A percentile compares a stretch with the other conserved stretches of the same genome.
Conservation (phyloP, 2,329 filamentous ascomycete species). For the Teratosphaeria pseudoeucalypti region DNA sequence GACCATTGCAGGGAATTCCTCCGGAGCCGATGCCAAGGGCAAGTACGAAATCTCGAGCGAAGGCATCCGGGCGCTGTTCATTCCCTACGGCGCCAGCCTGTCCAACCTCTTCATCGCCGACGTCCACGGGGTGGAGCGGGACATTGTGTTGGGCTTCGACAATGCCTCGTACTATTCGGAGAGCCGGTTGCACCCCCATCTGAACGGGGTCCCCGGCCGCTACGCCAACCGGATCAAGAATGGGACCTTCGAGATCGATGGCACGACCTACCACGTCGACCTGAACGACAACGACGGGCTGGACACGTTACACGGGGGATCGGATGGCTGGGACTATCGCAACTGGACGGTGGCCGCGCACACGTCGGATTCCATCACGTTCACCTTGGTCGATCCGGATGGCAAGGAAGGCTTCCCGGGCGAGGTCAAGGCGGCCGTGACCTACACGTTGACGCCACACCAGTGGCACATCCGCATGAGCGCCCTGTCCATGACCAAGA, state of each 20-base stretch:
- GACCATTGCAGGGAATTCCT: background rate
- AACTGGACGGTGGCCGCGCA: conserved; percentile 67
- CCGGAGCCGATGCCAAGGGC: conserved; percentile 24
- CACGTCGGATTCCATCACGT: conserved; percentile 58
- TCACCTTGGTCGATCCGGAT: conserved; percentile 60
- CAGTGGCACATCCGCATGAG: conserved; percentile 66
- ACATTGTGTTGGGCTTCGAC: conserved; percentile 54
- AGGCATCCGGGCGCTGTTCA: conserved; percentile 58
- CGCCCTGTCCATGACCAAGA: conserved; percentile 58
- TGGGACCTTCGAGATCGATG: conserved; percentile 42
- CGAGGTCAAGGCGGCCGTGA: conserved; percentile 54
- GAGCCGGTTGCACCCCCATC: conserved; percentile 58
- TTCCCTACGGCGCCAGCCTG: conserved; percentile 64
- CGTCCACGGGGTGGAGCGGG: conserved; percentile 55
- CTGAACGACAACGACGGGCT: conserved; percentile 23
- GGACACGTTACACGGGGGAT: conserved; percentile 43
- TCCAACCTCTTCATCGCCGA: conserved; percentile 62
- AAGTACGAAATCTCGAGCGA: conserved; percentile 64
- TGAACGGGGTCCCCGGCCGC: conserved; percentile 60
- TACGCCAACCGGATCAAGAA: conserved; percentile 78
- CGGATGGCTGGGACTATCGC: conserved; percentile 47
- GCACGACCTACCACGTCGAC: conserved; percentile 36
- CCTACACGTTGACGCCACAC: conserved; percentile 55
- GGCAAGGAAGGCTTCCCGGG: conserved; percentile 66
- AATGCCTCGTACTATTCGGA: conserved; percentile 54